Evolutionary conservation across 192 early-diverging fungal species (phyloP), one percentile per base, ranked within the genome.

Genomic region (Dissophora ornata): DNA sequence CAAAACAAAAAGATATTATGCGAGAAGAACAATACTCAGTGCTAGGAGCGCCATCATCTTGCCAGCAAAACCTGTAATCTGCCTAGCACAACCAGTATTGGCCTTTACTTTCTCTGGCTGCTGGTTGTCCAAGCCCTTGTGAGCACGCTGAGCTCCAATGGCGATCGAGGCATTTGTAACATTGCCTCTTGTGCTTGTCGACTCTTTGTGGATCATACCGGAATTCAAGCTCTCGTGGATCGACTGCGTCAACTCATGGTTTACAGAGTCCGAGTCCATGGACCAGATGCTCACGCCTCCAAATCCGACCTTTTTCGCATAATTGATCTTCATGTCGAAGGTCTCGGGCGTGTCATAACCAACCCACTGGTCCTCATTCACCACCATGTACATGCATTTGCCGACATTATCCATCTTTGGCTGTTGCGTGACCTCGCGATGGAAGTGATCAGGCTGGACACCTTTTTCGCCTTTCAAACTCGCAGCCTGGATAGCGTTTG

Each of bases 321-420:
- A 67, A 1, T 67, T 52, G 34, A 67, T 67, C 59, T 67, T 67
- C 42, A 50, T 33, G 5, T 22, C 45, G 46, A 50, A 67, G 26
- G 71, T 77, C 51, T 77, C 71, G 0, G 71, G 64, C 2, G 52
- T 77, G 28, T 77, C 73, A 29, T 36, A 77, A 2, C 64, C 73
- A 7, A 77, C 47, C 64, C 64, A 77, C 34, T 77, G 73, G 28
- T 67, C 57, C 4, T 57, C 32, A 18, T 67, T 60, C n/a, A 77
- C 71, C 4, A 77, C 71, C 71, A 77, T 77, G 36, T 77, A 77
- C 71, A 77, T 77, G 28, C 71, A 77, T 50, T 56, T 67, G 44
- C 73, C 64, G 25, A 67, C 32, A 2, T 61, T 30, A 12, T 77
- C 64, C 73, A 67, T 62, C 6, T 16, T 26, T 0, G 73, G 73